Conservation (phyloP, 805 yeast genomes). For the Metschnikowia borealis region DNA sequence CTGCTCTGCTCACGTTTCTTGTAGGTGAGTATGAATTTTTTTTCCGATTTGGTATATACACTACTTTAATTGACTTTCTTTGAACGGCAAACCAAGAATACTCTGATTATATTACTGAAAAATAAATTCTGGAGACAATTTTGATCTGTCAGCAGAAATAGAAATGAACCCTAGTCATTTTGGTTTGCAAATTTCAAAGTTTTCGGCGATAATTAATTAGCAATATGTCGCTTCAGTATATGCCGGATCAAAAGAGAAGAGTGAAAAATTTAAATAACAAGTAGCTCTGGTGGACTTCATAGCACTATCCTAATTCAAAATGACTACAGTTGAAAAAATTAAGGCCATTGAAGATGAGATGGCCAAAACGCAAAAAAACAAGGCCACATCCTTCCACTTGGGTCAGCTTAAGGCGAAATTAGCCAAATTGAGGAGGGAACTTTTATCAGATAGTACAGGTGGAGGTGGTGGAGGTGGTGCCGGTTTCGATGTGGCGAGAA, state of each 20-base stretch:
- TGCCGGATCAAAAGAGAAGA: slow-evolving; percentile 1
- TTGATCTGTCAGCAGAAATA: not conserved
- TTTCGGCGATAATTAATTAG: not conserved
- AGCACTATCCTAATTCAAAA: slow-evolving; percentile 12
- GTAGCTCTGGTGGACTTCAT: not conserved
- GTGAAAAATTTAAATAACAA: slow-evolving; percentile 7
- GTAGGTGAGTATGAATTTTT: slow-evolving; percentile 5
- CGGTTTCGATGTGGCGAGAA: slow-evolving; percentile 98
- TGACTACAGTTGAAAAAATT: slow-evolving; percentile 56
- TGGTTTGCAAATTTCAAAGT: not conserved
- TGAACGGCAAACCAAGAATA: not conserved
- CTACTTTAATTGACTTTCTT: not conserved
- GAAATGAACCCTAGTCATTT: no score
- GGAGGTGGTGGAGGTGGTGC: slow-evolving; percentile 87
- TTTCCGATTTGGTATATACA: slow-evolving; percentile 7
- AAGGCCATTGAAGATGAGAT: slow-evolving; percentile 94
- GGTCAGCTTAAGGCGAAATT: slow-evolving; percentile 96
- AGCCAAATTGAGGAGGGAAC: slow-evolving; percentile 91
- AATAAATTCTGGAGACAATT: not conserved
- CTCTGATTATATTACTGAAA: no score
- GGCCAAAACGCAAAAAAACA: slow-evolving; percentile 97
- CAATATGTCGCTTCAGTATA: not conserved
- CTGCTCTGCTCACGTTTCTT: not conserved
- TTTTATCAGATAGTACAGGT: slow-evolving; percentile 59
- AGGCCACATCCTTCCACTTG: slow-evolving; percentile 95